phyloP scores from a whole-genome alignment of 176 grass and related monocot species.

The Secale cereale region DNA sequence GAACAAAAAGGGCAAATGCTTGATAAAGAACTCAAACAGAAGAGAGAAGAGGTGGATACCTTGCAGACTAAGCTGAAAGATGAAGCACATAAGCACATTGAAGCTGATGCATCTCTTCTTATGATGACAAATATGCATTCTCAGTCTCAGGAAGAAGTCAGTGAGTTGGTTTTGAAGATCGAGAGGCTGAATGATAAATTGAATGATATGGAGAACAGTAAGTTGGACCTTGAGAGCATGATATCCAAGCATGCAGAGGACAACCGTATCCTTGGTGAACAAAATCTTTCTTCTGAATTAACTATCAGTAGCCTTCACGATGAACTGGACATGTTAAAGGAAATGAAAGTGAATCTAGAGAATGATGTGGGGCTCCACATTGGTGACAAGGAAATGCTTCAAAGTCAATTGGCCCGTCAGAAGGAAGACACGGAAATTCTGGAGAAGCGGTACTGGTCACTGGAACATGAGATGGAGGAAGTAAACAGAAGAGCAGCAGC shows the following conservation, averaged over 20 bases:
- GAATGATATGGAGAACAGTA: conserved; percentile 44
- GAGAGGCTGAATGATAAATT: conserved; percentile 37
- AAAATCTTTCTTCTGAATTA: conserved; percentile 27
- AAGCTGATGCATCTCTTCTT: conserved; percentile 9
- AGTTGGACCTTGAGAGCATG: conserved; percentile 35
- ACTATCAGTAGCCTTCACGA: conserved; percentile 25
- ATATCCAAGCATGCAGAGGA: conserved; percentile 32
- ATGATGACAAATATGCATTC: background rate
- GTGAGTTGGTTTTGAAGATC: conserved; percentile 9
- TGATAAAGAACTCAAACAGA: conserved; percentile 38
- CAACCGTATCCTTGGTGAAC: conserved; percentile 15
- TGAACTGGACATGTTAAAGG: conserved; percentile 41
- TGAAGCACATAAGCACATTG: conserved; percentile 1
- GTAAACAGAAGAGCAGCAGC: background rate
- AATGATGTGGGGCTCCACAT: conserved; percentile 43
- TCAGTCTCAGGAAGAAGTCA: conserved; percentile 29
- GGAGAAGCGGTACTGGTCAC: conserved; percentile 26
- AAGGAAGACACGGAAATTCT: conserved; percentile 46
- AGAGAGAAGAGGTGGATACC: conserved; percentile 31
- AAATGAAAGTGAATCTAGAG: conserved; percentile 42
- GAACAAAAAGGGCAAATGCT: conserved; percentile 20
- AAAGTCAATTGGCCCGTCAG: conserved; percentile 34
- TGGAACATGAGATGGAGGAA: conserved; percentile 37
- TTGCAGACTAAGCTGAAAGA: conserved; percentile 1
- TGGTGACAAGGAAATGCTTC: conserved; percentile 48